A percentile compares a stretch with the other conserved stretches of the same genome.
Evolutionary conservation across 2,329 filamentous ascomycete genomes (phyloP).

Genomic region (Aureobasidium sp.): DNA sequence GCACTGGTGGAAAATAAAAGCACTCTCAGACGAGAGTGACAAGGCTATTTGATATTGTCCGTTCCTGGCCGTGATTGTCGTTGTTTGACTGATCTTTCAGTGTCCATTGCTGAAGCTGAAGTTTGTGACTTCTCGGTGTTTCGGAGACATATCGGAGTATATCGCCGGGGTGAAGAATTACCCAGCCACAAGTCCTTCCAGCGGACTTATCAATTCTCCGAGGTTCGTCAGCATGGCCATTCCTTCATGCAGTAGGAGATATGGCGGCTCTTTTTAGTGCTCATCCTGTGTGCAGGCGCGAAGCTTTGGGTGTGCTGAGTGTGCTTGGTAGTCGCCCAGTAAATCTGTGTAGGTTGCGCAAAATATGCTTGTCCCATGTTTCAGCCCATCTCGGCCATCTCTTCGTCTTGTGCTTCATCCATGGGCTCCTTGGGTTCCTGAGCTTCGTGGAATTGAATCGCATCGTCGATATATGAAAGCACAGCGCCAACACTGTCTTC

Average conservation of each 20-base stretch:
- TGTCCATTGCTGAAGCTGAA: neutral
- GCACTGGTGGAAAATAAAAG: neutral
- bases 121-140: neutral
- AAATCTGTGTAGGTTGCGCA: neutral
- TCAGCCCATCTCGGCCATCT: conserved; percentile 38
- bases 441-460: conserved; percentile 86
- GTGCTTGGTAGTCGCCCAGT: neutral
- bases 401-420: conserved; percentile 43
- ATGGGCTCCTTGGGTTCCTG: conserved; percentile 82
- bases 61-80: neutral
- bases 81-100: neutral
- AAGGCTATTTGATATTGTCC: too few species aligned
- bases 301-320: neutral
- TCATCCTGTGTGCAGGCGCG: neutral
- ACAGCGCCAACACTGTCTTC: conserved; percentile 84
- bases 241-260: neutral
- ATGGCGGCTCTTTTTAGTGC: neutral
- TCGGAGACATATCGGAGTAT: neutral
- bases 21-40: too few species aligned
- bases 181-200: neutral
- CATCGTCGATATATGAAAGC: conserved; percentile 88
- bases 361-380: neutral
- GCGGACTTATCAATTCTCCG: neutral
- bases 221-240: neutral
- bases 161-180: neutral